Conservation (phyloP, 305 asterid genomes). For the Fraxinus angustifolia region DNA sequence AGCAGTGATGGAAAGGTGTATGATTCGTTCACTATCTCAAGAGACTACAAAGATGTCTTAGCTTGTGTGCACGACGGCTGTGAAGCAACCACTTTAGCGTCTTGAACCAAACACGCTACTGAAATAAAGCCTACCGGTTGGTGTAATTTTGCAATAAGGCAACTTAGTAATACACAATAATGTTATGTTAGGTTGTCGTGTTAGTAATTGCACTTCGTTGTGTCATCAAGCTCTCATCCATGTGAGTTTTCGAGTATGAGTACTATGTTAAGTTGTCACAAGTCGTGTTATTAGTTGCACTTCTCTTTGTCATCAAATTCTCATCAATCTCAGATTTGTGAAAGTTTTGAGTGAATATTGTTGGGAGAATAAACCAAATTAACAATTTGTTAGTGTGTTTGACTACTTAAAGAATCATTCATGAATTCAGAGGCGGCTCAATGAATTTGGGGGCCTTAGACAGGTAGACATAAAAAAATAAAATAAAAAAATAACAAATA, state of each 20-base stretch:
- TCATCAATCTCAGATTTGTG: not conserved
- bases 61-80: conserved; percentile 61
- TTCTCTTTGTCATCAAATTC: not conserved
- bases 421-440: not conserved
- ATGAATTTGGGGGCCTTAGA: not conserved
- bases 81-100: conserved; percentile 48
- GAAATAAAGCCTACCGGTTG: not conserved
- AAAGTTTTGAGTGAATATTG: not conserved
- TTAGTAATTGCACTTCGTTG: not conserved
- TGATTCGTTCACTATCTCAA: conserved; percentile 49
- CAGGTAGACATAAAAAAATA: too few relatives aligned
- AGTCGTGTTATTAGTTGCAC: not conserved
- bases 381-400: not conserved
- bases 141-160: not conserved
- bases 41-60: conserved; percentile 56
- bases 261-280: not conserved
- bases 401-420: not conserved
- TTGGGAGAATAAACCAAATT: not conserved
- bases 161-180: not conserved
- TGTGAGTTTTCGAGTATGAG: not conserved
- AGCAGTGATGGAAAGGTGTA: conserved; percentile 54
- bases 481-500: too few relatives aligned
- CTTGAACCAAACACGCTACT: conserved; percentile 18
- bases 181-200: not conserved
- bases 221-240: conserved; percentile 27